A percentile compares a stretch with the other conserved stretches of the same genome.
Conservation (phyloP, 768 basidiomycete species). For the Lyophyllum semitale region DNA sequence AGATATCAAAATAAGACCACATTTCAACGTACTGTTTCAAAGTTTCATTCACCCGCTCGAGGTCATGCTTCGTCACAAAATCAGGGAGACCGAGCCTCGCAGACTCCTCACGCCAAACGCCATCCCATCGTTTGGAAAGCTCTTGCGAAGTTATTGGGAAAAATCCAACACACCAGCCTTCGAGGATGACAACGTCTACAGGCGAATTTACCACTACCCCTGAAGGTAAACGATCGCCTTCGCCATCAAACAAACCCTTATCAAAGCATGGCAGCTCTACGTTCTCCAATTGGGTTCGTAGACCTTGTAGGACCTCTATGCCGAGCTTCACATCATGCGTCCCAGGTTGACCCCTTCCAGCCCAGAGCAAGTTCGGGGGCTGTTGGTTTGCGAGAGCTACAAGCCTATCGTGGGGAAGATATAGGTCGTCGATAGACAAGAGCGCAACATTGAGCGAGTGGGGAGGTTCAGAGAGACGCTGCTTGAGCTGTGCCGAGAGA, state of each 20-base stretch:
- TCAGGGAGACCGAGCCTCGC: slow-evolving; percentile 33
- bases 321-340: slow-evolving; percentile 86
- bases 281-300: slow-evolving; percentile 46
- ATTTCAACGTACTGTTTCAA: slow-evolving; percentile 61
- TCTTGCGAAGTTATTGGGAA: slow-evolving; percentile 55
- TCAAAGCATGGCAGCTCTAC: slow-evolving; percentile 81
- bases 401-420: slow-evolving; percentile 71
- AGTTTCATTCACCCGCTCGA: slow-evolving; percentile 63
- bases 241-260: slow-evolving; percentile 77
- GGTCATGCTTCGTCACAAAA: slow-evolving; percentile 48
- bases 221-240: slow-evolving; percentile 75
- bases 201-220: slow-evolving; percentile 39
- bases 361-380: slow-evolving; percentile 65
- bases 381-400: slow-evolving; percentile 52
- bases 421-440: slow-evolving; percentile 84
- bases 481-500: slow-evolving; percentile 60
- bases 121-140: slow-evolving; percentile 56
- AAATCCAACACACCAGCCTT: slow-evolving; percentile 97
- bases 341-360: slow-evolving; percentile 89
- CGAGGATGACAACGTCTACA: slow-evolving; percentile 83
- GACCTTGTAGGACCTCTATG: slow-evolving; percentile 43
- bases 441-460: slow-evolving; percentile 57
- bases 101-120: slow-evolving; percentile 42
- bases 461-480: slow-evolving; percentile 42
- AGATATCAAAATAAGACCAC: slow-evolving; percentile 73